These are phyloP conservation scores for Polyporus arcularius DNA, from an alignment of 768 basidiomycete genomes.

Conservation along the genomic window DNA sequence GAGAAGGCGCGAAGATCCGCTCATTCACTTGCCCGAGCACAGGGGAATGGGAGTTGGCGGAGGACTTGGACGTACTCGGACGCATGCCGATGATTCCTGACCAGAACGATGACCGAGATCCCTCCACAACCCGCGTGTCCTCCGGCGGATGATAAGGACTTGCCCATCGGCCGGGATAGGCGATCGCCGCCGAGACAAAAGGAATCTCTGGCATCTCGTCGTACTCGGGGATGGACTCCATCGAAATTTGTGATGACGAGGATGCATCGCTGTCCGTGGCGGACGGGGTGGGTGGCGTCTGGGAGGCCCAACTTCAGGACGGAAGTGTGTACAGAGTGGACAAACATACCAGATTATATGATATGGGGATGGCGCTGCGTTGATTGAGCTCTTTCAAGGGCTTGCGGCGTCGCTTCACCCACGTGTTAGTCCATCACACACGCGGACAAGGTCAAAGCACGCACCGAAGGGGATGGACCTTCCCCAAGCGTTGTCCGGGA, in stretches of 20 bases:
- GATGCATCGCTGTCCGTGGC: constrained; percentile 22
- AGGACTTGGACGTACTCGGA: constrained; percentile 21
- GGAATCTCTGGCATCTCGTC: constrained; percentile 32
- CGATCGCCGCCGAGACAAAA: constrained; percentile 23
- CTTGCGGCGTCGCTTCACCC: background rate
- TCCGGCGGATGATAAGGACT: constrained; percentile 12
- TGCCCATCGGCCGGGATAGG: constrained; percentile 16
- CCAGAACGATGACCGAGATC: constrained; percentile 37
- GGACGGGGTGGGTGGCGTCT: constrained; percentile 22
- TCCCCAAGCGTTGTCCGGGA: constrained; percentile 11
- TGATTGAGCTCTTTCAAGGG: background rate
- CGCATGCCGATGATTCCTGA: constrained; percentile 23
- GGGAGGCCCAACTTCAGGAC: background rate
- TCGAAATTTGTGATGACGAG: constrained; percentile 25
- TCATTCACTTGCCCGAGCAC: constrained; percentile 19
- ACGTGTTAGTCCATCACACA: background rate
- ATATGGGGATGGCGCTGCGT: constrained; percentile 16
- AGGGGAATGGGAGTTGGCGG: constrained; percentile 16
- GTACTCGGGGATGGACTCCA: constrained; percentile 21
- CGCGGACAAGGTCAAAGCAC: background rate
- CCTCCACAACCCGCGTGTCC: constrained; percentile 17
- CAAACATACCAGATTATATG: constrained; percentile 21
- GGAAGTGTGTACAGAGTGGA: background rate
- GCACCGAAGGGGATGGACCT: constrained; percentile 17
- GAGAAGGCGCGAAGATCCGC: constrained; percentile 24